Evolutionary conservation across 805 yeast species (phyloP).

Genomic region (Wickerhamomyces strasburgensis): DNA sequence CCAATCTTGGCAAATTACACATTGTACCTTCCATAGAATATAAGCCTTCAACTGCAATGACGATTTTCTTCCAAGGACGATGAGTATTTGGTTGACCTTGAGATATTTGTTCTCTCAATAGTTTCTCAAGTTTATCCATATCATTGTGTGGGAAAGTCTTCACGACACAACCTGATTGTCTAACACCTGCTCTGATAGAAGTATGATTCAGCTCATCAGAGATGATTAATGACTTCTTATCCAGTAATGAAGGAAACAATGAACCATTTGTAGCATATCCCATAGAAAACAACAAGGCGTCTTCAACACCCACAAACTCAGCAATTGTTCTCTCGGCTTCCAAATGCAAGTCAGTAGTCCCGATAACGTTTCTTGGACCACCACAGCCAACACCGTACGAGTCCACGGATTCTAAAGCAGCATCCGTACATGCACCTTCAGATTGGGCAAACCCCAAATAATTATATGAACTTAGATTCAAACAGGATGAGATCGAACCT

Average conservation of each 20-base stretch:
- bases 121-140: constrained; percentile 70
- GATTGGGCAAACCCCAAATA: constrained; percentile 97
- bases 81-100: constrained; percentile 65
- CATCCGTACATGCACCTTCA: constrained; percentile 83
- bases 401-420: constrained; percentile 57
- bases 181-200: constrained; percentile 90
- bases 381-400: constrained; percentile 73
- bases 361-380: constrained; percentile 71
- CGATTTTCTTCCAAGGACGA: constrained; percentile 90
- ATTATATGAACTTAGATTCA: constrained; percentile 87
- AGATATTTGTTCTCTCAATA: constrained; percentile 66
- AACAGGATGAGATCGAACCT: constrained; percentile 71
- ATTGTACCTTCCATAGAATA: constrained; percentile 81
- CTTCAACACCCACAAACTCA: constrained; percentile 85
- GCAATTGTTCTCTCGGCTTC: constrained; percentile 78
- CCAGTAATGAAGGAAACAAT: constrained; percentile 76
- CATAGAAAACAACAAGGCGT: constrained; percentile 80
- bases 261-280: constrained; percentile 96
- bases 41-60: constrained; percentile 87
- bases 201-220: constrained; percentile 94
- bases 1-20: constrained; percentile 61
- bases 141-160: constrained; percentile 91
- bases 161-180: constrained; percentile 89
- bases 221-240: constrained; percentile 82
- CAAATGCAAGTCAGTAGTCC: constrained; percentile 69